Conservation (phyloP, 495 filamentous ascomycete species). For the Choiromyces venosus region DNA sequence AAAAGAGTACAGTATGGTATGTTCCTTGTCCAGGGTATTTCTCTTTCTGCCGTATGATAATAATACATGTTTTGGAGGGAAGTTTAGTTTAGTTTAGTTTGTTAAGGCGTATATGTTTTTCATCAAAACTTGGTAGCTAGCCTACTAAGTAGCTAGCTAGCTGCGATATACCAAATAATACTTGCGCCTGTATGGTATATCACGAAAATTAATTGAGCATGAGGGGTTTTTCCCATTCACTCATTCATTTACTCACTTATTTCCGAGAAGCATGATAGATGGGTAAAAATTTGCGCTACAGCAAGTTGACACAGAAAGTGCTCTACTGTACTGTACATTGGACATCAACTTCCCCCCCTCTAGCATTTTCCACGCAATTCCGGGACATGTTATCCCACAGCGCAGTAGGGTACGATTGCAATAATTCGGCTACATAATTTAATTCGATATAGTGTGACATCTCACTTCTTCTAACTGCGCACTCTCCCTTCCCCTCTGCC, state of each 20-base stretch:
- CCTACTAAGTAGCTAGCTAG: background rate
- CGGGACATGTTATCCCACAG: background rate
- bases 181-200: background rate
- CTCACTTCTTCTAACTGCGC: background rate
- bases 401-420: background rate
- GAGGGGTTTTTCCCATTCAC: background rate
- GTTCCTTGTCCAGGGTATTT: no score
- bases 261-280: background rate
- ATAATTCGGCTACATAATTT: background rate
- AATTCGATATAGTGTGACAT: background rate
- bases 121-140: background rate
- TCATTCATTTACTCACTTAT: background rate
- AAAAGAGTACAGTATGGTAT: no score
- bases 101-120: background rate
- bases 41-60: no score
- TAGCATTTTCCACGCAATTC: background rate
- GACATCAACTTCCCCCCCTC: background rate
- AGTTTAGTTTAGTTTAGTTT: background rate
- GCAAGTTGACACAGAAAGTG: background rate
- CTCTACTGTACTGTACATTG: background rate
- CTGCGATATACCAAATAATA: background rate
- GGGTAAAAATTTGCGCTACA: background rate
- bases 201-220: background rate
- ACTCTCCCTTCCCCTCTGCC: background rate
- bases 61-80: background rate